phyloP scores from a whole-genome alignment of 495 filamentous ascomycete species.

The Aspergillus leporis region DNA sequence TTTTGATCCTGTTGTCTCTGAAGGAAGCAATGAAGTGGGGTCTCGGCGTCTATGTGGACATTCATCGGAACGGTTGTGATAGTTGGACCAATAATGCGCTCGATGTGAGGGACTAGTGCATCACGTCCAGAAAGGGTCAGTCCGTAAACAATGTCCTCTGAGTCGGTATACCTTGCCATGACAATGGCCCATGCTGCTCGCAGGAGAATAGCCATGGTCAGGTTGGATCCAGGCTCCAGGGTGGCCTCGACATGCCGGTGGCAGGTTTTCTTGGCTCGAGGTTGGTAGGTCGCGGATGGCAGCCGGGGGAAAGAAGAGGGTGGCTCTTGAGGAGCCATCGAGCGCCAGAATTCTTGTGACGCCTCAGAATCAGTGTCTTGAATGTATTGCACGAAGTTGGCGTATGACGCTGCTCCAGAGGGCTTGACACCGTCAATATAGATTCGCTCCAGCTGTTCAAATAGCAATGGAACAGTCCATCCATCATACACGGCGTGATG shows the following conservation, averaged over 20 bases:
- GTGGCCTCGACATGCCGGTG: constrained; percentile 70
- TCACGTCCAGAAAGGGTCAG: constrained; percentile 33
- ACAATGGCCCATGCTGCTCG: constrained; percentile 41
- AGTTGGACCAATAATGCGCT: constrained; percentile 34
- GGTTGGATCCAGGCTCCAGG: constrained; percentile 67
- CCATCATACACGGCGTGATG: background rate
- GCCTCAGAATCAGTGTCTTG: background rate
- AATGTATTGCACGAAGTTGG: background rate
- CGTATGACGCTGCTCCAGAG: background rate
- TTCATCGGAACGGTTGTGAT: constrained; percentile 52
- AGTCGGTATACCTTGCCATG: constrained; percentile 24
- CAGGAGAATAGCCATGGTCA: constrained; percentile 15
- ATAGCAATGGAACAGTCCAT: background rate
- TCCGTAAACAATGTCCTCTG: constrained; percentile 35
- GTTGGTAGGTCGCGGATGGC: background rate
- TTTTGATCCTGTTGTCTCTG: background rate
- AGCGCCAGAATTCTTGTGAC: background rate
- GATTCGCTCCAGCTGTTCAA: background rate
- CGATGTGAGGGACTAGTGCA: constrained; percentile 31
- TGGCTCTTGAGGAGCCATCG: background rate
- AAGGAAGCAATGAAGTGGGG: background rate
- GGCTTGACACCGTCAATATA: background rate
- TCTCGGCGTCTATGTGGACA: constrained; percentile 28
- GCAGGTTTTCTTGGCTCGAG: background rate
- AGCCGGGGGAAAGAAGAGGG: background rate